Conservation (phyloP, 2,329 filamentous ascomycete species). For the Macrophomina phaseolina region DNA sequence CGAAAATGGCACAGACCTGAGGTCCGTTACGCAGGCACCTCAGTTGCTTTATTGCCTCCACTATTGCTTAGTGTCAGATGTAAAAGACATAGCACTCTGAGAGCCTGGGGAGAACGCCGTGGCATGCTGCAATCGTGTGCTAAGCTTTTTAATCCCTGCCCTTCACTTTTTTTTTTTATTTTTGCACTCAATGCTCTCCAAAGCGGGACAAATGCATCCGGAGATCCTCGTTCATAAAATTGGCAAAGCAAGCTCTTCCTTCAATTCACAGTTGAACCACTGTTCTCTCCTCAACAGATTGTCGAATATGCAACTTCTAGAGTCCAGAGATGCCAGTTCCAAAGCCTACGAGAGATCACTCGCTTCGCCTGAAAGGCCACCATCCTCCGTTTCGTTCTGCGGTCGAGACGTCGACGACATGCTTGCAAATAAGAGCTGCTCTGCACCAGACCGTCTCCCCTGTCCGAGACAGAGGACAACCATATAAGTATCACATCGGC, state of each 20-base stretch:
- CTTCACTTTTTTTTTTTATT: not conserved
- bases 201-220: not conserved
- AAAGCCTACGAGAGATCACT: not conserved
- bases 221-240: not conserved
- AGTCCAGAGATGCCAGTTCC: not conserved
- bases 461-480: not conserved
- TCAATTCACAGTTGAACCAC: not conserved
- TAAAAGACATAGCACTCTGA: not conserved
- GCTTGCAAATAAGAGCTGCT: not conserved
- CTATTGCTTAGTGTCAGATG: not conserved
- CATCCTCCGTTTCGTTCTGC: not conserved
- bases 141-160: not conserved
- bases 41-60: not conserved
- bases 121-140: not conserved
- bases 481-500: not conserved
- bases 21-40: not conserved
- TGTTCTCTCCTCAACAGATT: not conserved
- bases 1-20: not conserved
- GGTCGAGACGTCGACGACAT: not conserved
- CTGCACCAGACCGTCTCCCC: not conserved
- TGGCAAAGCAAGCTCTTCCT: not conserved
- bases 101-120: not conserved
- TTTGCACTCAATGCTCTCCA: not conserved
- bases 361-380: not conserved
- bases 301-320: not conserved